Percentiles rank a stretch among this genome's conserved stretches.
Conservation (phyloP, 305 asterid genomes). For the Fraxinus floribunda region DNA sequence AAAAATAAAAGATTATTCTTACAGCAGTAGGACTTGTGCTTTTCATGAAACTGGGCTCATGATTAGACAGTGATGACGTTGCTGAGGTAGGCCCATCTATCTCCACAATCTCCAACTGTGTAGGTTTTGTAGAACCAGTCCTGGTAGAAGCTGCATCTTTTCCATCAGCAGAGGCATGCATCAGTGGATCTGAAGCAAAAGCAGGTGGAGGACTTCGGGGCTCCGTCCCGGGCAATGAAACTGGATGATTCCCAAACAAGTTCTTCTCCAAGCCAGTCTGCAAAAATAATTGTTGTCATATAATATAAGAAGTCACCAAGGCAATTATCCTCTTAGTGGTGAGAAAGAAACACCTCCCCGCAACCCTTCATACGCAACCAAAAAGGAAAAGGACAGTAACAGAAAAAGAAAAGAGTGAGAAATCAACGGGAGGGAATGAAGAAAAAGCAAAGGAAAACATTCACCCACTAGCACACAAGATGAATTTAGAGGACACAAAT, state of each 20-base stretch:
- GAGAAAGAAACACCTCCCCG: not conserved
- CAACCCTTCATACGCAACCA: not conserved
- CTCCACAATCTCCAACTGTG: conserved; percentile 56
- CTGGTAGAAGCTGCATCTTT: conserved; percentile 41
- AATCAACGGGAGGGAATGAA: not conserved
- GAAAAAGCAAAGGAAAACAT: not conserved
- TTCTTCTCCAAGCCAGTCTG: conserved; percentile 94
- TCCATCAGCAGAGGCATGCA: conserved; percentile 38
- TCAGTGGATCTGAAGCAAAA: conserved; percentile 74
- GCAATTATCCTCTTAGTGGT: not conserved
- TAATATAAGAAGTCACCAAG: conserved; percentile 13
- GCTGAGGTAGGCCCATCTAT: conserved; percentile 62
- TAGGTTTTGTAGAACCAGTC: conserved; percentile 50
- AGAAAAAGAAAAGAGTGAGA: not conserved
- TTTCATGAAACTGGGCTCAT: conserved; percentile 52
- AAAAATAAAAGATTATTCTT: conserved; percentile 31
- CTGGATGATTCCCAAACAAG: conserved; percentile 91
- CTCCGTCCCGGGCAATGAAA: conserved; percentile 60
- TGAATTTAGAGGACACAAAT: not conserved
- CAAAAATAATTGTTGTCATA: conserved; percentile 20
- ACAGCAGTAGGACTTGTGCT: conserved; percentile 76
- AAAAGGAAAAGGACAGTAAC: not conserved
- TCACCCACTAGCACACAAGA: not conserved
- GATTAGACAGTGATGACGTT: conserved; percentile 59
- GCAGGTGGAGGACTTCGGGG: conserved; percentile 86